Evolutionary conservation across 1,139 yeast genomes (phyloP), one percentile per base, ranked within the genome.

Genomic region (Taphrina communis): DNA sequence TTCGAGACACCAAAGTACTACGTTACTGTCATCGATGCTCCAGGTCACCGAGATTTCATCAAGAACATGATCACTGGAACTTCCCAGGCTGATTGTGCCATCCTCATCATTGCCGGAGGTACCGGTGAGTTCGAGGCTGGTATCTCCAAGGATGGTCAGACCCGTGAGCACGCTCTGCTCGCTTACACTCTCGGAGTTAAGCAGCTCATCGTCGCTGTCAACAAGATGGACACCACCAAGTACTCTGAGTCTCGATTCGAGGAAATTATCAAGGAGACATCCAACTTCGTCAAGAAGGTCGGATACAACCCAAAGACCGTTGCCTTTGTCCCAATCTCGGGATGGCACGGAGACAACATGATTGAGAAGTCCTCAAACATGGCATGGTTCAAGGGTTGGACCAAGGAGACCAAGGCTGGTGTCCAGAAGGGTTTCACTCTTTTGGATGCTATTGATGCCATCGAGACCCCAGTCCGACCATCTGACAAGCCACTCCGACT

Each of bases 41-140:
- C 96, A 82, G 96, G 96, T 84, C 96, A 89, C 91, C 88, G 95
- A 87, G 96, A 89, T 87, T 89, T 89, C 93, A 89, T 89, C 89
- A 89, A 89, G 90, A 87, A 85, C 89, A 85, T 89, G 91, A 93
- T 89, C 86, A 84, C 91, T 87, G 86, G 95, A 91, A 89, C 90
- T 87, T 89, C 95, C 80, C 95, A 89, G 85, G 96, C 96, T 78
- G 96, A 89, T 82, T 89, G 95, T 81, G 96, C 96, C 82, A 87
- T 89, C 78, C 87, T 89, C 80, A 89, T 89, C 79, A 89, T 89
- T 80, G 93, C 96, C 78, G 93, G 92, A 80, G 94, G 96, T 86
- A 85, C 83, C 79, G 96, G 96, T 89, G 96, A 89, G 84, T 89
- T 89, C 85, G 96, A 89, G 85, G 94, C 96, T 77, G 96, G 95